Percentiles rank a stretch among this genome's conserved stretches.
These are phyloP conservation scores for Gleditsia sinensis DNA, from an alignment of 306 rosid species.

Conservation along the genomic window DNA sequence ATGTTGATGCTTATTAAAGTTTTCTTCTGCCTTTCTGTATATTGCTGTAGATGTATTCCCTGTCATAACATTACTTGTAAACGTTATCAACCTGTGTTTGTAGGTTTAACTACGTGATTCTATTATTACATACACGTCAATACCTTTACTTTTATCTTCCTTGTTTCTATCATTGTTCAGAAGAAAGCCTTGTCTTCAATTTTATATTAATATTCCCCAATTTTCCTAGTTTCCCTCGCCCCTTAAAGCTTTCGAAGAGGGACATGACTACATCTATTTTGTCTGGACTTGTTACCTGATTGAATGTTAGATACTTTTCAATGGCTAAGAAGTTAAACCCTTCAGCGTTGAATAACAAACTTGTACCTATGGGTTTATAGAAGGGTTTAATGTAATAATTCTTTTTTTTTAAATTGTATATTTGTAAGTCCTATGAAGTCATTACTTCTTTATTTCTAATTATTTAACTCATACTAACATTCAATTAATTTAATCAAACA, in stretches of 20 bases:
- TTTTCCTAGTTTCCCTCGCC: background rate
- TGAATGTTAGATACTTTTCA: background rate
- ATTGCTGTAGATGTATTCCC: background rate
- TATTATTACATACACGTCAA: background rate
- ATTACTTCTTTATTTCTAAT: too few relatives aligned
- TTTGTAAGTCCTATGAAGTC: too few relatives aligned
- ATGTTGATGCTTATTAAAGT: background rate
- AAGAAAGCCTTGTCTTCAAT: background rate
- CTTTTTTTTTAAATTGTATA: too few relatives aligned
- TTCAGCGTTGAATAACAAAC: background rate
- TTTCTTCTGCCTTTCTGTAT: background rate
- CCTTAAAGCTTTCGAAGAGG: background rate
- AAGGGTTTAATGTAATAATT: too few relatives aligned
- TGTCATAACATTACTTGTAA: background rate
- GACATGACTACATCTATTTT: background rate
- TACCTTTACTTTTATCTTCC: background rate
- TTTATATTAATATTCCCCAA: background rate
- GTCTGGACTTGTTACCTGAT: background rate
- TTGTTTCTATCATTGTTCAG: background rate
- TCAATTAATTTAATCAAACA: too few relatives aligned
- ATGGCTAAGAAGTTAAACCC: slow-evolving; percentile 1
- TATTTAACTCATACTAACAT: too few relatives aligned
- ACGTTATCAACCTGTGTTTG: background rate
- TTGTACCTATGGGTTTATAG: slow-evolving; percentile 2
- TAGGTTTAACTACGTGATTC: slow-evolving; percentile 2